Evolutionary conservation across 2,329 filamentous ascomycete genomes (phyloP), one percentile per base, ranked within the genome.

Genomic region (Aspergillus niger): DNA sequence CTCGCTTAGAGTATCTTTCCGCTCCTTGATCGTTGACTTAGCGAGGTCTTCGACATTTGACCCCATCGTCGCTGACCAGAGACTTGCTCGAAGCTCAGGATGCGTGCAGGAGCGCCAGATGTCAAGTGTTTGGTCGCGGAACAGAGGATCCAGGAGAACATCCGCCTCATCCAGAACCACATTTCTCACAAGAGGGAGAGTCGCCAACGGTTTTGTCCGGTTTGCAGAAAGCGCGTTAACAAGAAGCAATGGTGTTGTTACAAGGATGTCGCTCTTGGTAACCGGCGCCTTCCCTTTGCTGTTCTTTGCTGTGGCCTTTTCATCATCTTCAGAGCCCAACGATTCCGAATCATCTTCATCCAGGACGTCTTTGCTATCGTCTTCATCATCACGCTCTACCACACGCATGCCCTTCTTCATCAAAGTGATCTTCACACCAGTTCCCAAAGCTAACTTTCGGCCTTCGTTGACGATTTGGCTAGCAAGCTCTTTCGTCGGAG

Each of bases 21-120:
- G 83, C 8, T 82, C 77, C 41, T 82, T 79, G 54, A 95, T 84
- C 13, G 88, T 89, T n/a, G 86, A 85, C 6, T 85, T 85, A 50
- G 91, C 85, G 7, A 97, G 81, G 20, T 88, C 82, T 78, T 99
- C 95, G 44, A 98, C 91, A 68, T 89, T 95, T 15, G 94, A 97
- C 3, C 91, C 92, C 89, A 99, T 97, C 0, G 95, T 99, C 13
- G 95, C 95, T 13, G 95, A 98, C 92, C 94, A 99, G 62, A 96
- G 88, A 8, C 90, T 91, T 3, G 92, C 83, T 24, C 88, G 85
- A 8, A 98, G 81, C n/a, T 83, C 77, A 3, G 86, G 81, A 66
- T 89, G 88, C 2, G 82, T 87, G 74, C 94, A 94, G 3, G 90
- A 86, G 44, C 86, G 85, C 92, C 93, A 97, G 63, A 98, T 88